Percentiles rank a stretch among this genome's conserved stretches.
Conservation (phyloP, 1,139 yeast genomes). For the Debaryomyces sp. region DNA sequence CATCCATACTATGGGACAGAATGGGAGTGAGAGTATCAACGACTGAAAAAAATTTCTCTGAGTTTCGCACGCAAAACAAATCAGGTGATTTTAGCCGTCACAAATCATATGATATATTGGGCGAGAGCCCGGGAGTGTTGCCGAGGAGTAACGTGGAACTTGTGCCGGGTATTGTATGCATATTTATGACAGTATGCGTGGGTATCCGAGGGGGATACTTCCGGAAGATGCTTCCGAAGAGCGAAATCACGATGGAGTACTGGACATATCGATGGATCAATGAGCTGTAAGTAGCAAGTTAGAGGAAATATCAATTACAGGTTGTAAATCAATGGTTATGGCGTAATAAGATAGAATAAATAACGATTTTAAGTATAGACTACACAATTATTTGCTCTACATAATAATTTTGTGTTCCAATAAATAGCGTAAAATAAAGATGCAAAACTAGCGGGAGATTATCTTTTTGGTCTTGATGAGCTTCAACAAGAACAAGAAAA, state of each 20-base stretch:
- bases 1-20: conserved; percentile 4
- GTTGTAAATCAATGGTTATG: neutral
- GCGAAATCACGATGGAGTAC: no score
- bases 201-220: no score
- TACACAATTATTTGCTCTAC: neutral
- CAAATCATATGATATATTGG: neutral
- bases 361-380: no score
- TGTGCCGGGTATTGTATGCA: no score
- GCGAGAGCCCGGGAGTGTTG: neutral
- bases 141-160: no score
- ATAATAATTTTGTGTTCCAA: neutral
- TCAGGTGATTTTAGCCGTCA: neutral
- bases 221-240: no score
- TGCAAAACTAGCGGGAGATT: conserved; percentile 1
- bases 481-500: conserved; percentile 43
- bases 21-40: conserved; percentile 1
- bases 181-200: no score
- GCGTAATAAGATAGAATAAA: neutral
- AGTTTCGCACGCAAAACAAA: neutral
- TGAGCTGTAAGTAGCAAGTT: no score
- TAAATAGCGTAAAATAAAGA: neutral
- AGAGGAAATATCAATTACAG: neutral
- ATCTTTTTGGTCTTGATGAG: conserved; percentile 24
- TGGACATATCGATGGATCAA: no score
- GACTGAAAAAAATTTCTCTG: conserved; percentile 5